These are phyloP conservation scores for Lactarius trivialis DNA, from an alignment of 768 basidiomycete species.

Conservation along the genomic window DNA sequence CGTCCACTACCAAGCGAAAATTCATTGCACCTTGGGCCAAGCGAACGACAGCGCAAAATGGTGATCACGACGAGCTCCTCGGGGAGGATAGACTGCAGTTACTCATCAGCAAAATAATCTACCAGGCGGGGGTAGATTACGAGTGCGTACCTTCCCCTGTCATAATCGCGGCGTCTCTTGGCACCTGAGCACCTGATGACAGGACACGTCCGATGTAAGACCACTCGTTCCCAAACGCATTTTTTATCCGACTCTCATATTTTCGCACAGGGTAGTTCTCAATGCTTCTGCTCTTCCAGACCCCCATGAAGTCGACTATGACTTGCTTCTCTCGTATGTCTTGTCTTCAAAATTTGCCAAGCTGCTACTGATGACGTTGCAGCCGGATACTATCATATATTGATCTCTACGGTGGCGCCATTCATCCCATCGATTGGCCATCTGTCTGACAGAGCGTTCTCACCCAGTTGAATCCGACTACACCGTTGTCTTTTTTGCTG, in stretches of 20 bases:
- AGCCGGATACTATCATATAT: constrained; percentile 77
- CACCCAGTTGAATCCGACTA: constrained; percentile 84
- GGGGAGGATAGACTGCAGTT: constrained; percentile 48
- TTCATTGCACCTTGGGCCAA: constrained; percentile 51
- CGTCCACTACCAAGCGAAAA: constrained; percentile 30
- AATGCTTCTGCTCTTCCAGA: constrained; percentile 81
- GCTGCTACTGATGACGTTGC: constrained; percentile 6
- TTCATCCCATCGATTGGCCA: neutral
- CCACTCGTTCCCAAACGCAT: neutral
- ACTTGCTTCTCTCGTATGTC: constrained; percentile 58
- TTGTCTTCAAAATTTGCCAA: constrained; percentile 18
- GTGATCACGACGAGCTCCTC: constrained; percentile 20
- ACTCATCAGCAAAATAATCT: constrained; percentile 66
- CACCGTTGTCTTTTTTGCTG: constrained; percentile 80
- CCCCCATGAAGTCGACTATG: constrained; percentile 69
- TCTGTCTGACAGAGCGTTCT: neutral
- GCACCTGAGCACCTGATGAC: constrained; percentile 19
- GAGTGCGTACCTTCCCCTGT: constrained; percentile 48
- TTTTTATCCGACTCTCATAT: neutral
- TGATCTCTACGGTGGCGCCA: constrained; percentile 62
- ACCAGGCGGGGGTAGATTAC: constrained; percentile 85
- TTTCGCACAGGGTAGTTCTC: constrained; percentile 62
- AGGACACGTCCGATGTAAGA: constrained; percentile 81
- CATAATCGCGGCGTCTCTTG: constrained; percentile 6
- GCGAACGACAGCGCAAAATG: constrained; percentile 29